phyloP scores from a whole-genome alignment of 768 basidiomycete species.

The Tephrocybe sp. region DNA sequence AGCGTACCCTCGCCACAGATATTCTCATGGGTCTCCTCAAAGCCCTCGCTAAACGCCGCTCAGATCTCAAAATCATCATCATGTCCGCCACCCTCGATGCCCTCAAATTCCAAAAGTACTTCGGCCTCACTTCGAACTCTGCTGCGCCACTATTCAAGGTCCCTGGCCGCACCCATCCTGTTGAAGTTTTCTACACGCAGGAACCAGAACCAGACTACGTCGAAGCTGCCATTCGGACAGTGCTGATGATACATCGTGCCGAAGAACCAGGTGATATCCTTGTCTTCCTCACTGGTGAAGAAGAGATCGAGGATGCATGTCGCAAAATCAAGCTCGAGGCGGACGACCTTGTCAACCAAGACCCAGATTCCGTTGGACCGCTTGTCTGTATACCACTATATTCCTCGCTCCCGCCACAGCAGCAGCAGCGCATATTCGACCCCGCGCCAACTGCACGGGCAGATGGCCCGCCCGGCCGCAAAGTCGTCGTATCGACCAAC shows the following conservation, averaged over 20 bases:
- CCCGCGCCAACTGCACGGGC: slow-evolving; percentile 67
- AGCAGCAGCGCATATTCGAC: slow-evolving; percentile 97
- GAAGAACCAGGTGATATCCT: slow-evolving; percentile 93
- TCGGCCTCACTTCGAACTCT: slow-evolving; percentile 47
- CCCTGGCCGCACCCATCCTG: slow-evolving; percentile 91
- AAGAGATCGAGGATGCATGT: slow-evolving; percentile 97
- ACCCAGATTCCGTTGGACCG: slow-evolving; percentile 79
- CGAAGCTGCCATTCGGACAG: slow-evolving; percentile 94
- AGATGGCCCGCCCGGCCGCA: slow-evolving; percentile 83
- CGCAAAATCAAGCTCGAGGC: slow-evolving; percentile 90
- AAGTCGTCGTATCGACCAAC: slow-evolving; percentile 94
- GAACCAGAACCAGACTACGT: slow-evolving; percentile 95
- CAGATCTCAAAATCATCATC: slow-evolving; percentile 94
- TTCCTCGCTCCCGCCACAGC: slow-evolving; percentile 89
- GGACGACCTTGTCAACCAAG: slow-evolving; percentile 74
- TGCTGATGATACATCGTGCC: slow-evolving; percentile 95
- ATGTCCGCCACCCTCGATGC: slow-evolving; percentile 99
- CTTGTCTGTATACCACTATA: slow-evolving; percentile 91
- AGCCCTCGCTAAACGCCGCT: slow-evolving; percentile 70
- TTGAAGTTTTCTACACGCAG: slow-evolving; percentile 93
- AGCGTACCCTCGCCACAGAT: slow-evolving; percentile 96
- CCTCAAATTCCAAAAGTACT: slow-evolving; percentile 96
- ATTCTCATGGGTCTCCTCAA: slow-evolving; percentile 98
- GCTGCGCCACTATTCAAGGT: slow-evolving; percentile 85
- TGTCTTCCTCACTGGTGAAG: slow-evolving; percentile 96